phyloP scores from a whole-genome alignment of 2,329 filamentous ascomycete genomes.

The Microdochium nivale region DNA sequence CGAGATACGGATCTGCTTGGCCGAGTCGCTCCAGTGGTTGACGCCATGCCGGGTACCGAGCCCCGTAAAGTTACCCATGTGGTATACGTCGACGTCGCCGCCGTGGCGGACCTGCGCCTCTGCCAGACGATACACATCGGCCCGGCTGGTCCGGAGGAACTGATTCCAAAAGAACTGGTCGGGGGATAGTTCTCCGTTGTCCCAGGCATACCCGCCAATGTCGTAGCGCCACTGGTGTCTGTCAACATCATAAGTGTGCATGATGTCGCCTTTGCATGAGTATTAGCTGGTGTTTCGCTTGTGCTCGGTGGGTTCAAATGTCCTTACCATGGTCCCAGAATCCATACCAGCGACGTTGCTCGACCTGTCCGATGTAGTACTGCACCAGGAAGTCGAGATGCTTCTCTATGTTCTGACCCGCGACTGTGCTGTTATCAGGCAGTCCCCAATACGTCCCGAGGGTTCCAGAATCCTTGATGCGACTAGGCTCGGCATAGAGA shows the following conservation, averaged over 20 bases:
- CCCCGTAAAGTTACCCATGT: slow-evolving; percentile 47
- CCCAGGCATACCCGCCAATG: slow-evolving; percentile 56
- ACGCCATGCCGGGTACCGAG: slow-evolving; percentile 55
- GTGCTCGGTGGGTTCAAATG: neutral
- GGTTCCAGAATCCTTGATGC: slow-evolving; percentile 42
- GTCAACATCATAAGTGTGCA: slow-evolving; percentile 52
- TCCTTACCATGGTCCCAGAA: slow-evolving; percentile 47
- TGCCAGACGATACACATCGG: slow-evolving; percentile 49
- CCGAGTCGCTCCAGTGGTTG: slow-evolving; percentile 51
- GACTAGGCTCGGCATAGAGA: slow-evolving; percentile 35
- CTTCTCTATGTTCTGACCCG: slow-evolving; percentile 33
- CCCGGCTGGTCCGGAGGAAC: slow-evolving; percentile 49
- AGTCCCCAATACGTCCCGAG: slow-evolving; percentile 47
- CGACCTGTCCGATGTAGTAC: slow-evolving; percentile 47
- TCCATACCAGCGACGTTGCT: slow-evolving; percentile 52
- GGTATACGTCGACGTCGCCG: slow-evolving; percentile 54
- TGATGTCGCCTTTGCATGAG: slow-evolving; percentile 32
- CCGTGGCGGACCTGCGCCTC: slow-evolving; percentile 51
- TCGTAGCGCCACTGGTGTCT: slow-evolving; percentile 56
- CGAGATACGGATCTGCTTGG: slow-evolving; percentile 54
- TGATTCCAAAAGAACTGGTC: slow-evolving; percentile 56
- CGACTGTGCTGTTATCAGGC: slow-evolving; percentile 17
- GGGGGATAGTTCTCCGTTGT: slow-evolving; percentile 54
- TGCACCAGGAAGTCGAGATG: slow-evolving; percentile 47
- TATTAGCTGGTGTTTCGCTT: neutral